These are phyloP conservation scores for Lactarius sanguifluus DNA, from an alignment of 768 basidiomycete species.

Conservation along the genomic window DNA sequence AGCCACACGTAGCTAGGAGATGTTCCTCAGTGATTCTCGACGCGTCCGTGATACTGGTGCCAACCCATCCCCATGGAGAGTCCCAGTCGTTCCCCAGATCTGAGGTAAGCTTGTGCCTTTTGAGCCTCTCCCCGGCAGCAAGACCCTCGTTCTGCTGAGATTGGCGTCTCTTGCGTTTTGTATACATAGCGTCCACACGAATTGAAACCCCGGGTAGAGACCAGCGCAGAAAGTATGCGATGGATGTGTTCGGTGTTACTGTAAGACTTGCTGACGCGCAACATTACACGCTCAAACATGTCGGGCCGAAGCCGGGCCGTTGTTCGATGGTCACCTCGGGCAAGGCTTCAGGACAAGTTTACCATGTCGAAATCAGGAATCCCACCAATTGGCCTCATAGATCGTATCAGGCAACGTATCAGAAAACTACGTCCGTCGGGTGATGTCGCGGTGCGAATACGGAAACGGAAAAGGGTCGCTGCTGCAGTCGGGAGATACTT, in stretches of 20 bases:
- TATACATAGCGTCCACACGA: slow-evolving; percentile 44
- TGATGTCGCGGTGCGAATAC: slow-evolving; percentile 18
- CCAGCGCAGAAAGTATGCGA: not conserved
- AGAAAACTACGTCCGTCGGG: slow-evolving; percentile 5
- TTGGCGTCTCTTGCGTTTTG: slow-evolving; percentile 59
- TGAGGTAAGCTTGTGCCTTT: slow-evolving; percentile 52
- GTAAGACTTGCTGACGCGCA: slow-evolving; percentile 10
- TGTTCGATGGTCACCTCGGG: not conserved
- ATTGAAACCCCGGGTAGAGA: slow-evolving; percentile 8
- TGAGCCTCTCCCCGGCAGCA: slow-evolving; percentile 60
- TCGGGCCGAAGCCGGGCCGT: slow-evolving; percentile 18
- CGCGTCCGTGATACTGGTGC: slow-evolving; percentile 54
- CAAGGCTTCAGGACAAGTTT: not conserved
- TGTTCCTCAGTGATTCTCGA: slow-evolving; percentile 69
- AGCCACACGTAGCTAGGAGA: slow-evolving; percentile 63
- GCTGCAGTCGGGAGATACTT: slow-evolving; percentile 16
- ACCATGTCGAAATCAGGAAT: slow-evolving; percentile 11
- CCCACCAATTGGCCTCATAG: not conserved
- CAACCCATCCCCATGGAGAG: slow-evolving; percentile 81
- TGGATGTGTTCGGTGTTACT: slow-evolving; percentile 4
- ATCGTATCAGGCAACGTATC: slow-evolving; percentile 17
- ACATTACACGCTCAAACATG: slow-evolving; percentile 4
- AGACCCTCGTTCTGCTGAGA: slow-evolving; percentile 50
- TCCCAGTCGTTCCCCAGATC: slow-evolving; percentile 32
- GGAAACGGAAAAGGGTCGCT: slow-evolving; percentile 21